Evolutionary conservation across 768 basidiomycete genomes (phyloP), one percentile per base, ranked within the genome.

Genomic region (Trametopsis cervina): DNA sequence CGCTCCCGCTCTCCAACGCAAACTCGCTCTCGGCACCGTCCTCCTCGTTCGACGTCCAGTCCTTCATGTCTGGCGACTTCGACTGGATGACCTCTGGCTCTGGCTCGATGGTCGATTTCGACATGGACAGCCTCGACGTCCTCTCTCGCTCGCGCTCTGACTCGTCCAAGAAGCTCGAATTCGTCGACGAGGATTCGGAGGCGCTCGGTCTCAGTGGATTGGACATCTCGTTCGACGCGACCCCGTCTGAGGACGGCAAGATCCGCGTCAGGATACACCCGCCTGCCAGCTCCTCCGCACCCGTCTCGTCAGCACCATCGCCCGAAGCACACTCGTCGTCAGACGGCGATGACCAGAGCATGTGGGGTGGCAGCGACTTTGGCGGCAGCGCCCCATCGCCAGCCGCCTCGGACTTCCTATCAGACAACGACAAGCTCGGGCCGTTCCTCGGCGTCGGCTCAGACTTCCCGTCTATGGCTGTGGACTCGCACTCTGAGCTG

Each of bases 251-350:
- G 54, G 77, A 83, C 58, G 82, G 85, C 49, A 83, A 78, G 66
- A 82, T 86, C 55, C 81, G 80, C 44, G 83, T 87, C 36, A 75
- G 80, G 54, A 85, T 87, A 54, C 81, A 86, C 56, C 77, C 81
- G 38, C 60, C 66, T 15, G 35, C 57, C 4, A 67, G 74, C 54
- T 51, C 60, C 29, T 33, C 29, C 9, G 15, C 29, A 7, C 15
- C 29, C 7, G 29, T 15, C 29, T 33, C 29, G 15, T 25, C 52
- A 17, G 48, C 64, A 10, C 50, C 66, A 23, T 64, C 61, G 40
- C 55, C 63, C 37, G 60, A 63, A 51, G 40, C 57, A 22, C 52
- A 57, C 10, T 57, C 60, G 53, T 62, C 44, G 36, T 45, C 53
- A 7, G 45, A 48, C 25, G 37, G 49, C 26, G 63, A 69, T 35